Evolutionary conservation across 139 green algal genomes (phyloP).

Genomic region (Tetradesmus obliquus): DNA sequence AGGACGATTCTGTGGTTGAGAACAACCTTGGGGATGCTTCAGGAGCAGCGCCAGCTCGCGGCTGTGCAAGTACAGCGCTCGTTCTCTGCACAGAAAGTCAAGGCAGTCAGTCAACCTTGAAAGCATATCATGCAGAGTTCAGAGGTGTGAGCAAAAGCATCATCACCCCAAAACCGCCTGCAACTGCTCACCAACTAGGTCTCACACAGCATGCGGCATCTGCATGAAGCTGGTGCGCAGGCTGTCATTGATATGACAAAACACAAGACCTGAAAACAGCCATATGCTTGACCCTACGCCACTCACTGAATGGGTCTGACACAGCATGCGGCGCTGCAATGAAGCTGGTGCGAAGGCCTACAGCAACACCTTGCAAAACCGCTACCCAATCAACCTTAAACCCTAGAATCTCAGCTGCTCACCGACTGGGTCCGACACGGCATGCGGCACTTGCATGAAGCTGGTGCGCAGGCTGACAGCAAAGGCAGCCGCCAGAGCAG

Average conservation of each 20-base stretch:
- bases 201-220: slow-evolving; percentile 33
- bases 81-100: not conserved
- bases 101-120: no score
- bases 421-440: slow-evolving; percentile 25
- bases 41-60: no score
- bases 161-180: no score
- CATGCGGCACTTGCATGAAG: slow-evolving; percentile 39
- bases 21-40: not conserved
- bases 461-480: slow-evolving; percentile 43
- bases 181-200: slow-evolving; percentile 13
- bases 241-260: not conserved
- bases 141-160: no score
- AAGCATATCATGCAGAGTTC: no score
- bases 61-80: no score
- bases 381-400: not conserved
- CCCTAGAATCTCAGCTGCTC: no score
- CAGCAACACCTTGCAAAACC: no score
- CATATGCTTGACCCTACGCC: not conserved
- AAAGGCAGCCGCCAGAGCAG: slow-evolving; percentile 52
- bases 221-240: slow-evolving; percentile 37
- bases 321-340: slow-evolving; percentile 29
- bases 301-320: slow-evolving; percentile 26
- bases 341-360: slow-evolving; percentile 42
- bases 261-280: no score
- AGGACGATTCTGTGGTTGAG: no score